Base-by-base conservation (phyloP, 306 rosid genomes). In the Leucaena leucocephala region DNA sequence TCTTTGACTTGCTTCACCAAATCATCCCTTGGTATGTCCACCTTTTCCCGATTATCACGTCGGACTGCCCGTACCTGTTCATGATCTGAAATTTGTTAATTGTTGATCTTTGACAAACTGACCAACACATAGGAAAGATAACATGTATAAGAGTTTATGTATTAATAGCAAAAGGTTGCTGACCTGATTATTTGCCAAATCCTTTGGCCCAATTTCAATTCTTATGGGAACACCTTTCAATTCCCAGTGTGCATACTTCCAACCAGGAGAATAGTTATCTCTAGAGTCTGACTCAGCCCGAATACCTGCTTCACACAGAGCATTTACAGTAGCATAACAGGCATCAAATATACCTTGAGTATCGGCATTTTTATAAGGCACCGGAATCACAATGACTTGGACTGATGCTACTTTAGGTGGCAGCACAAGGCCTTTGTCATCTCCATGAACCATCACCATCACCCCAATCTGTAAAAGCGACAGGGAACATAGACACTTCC, bases 241-340 rank as follows among this genome's bases (percentile, higher is more conserved):
- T 86, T 96, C 99, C 99, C 99, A 96, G 71, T 96, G 82, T 35
- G 99, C 91, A 81, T 96, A 96, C 88, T 96, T 96, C 99, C 99
- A 96, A 45, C 99, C 99, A 19, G 98, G 99, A 69, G 97, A 91
- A 40, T 96, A 90, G 84, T 96, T 96, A 76, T 96, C 98, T 49
- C 99, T 86, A 13, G 80, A 67, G 74, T 96, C 99, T 58, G 95
- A 87, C 85, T 96, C 98, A 14, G 92, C 96, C 45, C 89, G 97
- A 72, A 96, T 83, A 44, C 98, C 99, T 42, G 93, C 94, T 83
- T 84, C 87, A 22, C 72, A 83, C 85, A 96, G 87, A 55, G 83
- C 34, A 76, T 84, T 76, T 76, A 93, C 95, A 48, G 97, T 83
- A 40, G 81, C 86, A 65, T 88, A 52, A 86, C 92, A 86, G 50